Base-by-base conservation (phyloP, 108 stramenopile genomes). In the Nitzschia sp. region DNA sequence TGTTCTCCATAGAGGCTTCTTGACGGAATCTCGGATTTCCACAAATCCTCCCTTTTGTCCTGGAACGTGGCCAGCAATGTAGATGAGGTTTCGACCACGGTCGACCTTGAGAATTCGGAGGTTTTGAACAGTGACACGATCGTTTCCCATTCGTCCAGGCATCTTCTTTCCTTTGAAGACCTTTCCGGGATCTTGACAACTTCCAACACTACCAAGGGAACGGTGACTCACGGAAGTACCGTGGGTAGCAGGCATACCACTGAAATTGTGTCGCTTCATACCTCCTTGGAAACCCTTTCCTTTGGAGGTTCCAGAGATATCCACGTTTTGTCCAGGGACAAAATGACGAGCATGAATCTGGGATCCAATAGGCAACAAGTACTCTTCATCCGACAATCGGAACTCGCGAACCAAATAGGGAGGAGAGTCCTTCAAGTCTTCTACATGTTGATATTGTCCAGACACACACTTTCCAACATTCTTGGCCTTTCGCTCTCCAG, bases 161-260 rank as follows among this genome's bases (percentile, higher is more conserved):
- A 99, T 98, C 71, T 99, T 99, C 87, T 97, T 97, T 20, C 81
- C 97, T 80, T 98, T 98, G 71, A 94, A 97, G 3, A 99, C 99
- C 46, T 87, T 80, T 39, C 99, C 97, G 6, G 96, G 96, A 75
- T 94, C 95, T 67, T 94, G 93, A 79, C 94, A 96, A 65, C 77
- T 76, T 20, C 91, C 92, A 42, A 89, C 95, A 26, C 88, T 86
- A 26, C 97, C 95, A 26, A 83, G 78, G 17, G 86, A 81, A 41
- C 99, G 94, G 82, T 98, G 99, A 41, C 91, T 76, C 70, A 84
- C 78, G 52, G 92, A 94, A 1, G 85, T 91, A 57, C 99, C 99
- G 80, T 99, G 99, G 19, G 89, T 82, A 2, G 98, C 98, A 6
- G 87, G 89, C 88, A 94, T 86, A 57, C 99, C 99, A 61, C 50